These are phyloP conservation scores for Nakaseomyces delphensis DNA, from an alignment of 1,139 yeast species.

Conservation along the genomic window DNA sequence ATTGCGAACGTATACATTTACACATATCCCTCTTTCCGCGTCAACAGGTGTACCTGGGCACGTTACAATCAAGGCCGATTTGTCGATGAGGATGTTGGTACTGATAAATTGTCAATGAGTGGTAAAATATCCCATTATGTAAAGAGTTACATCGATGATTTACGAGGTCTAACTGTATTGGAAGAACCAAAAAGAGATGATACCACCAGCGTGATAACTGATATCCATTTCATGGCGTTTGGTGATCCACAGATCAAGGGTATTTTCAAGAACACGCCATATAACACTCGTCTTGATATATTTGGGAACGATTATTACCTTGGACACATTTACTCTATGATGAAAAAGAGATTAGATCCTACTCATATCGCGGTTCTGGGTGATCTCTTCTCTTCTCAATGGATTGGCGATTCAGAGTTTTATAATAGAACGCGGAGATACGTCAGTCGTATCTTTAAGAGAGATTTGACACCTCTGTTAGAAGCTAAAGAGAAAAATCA, in stretches of 20 bases:
- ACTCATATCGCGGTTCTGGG: slow-evolving; percentile 85
- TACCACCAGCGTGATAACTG: slow-evolving; percentile 28
- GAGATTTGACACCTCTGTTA: slow-evolving; percentile 18
- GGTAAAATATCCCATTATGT: slow-evolving; percentile 7
- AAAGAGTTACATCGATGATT: slow-evolving; percentile 8
- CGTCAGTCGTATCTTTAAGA: slow-evolving; percentile 48
- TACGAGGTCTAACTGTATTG: slow-evolving; percentile 23
- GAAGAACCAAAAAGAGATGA: slow-evolving; percentile 14
- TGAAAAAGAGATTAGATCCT: slow-evolving; percentile 59
- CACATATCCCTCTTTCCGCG: slow-evolving; percentile 59
- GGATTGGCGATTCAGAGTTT: slow-evolving; percentile 86
- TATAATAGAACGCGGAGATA: slow-evolving; percentile 67
- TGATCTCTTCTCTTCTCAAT: slow-evolving; percentile 87
- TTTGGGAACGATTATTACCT: slow-evolving; percentile 81
- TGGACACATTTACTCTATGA: slow-evolving; percentile 67
- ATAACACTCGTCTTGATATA: slow-evolving; percentile 68
- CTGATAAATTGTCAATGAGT: slow-evolving; percentile 10
- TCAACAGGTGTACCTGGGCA: slow-evolving; percentile 52
- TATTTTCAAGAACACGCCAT: slow-evolving; percentile 61
- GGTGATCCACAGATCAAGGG: slow-evolving; percentile 98
- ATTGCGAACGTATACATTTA: slow-evolving; percentile 52
- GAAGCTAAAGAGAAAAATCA: slow-evolving; percentile 16
- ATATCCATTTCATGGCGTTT: slow-evolving; percentile 62
- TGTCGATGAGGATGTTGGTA: slow-evolving; percentile 11
- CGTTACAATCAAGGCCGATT: not conserved